These are phyloP conservation scores for Globisporangium iwayamae DNA, from an alignment of 352 stramenopile genomes.

Conservation along the genomic window DNA sequence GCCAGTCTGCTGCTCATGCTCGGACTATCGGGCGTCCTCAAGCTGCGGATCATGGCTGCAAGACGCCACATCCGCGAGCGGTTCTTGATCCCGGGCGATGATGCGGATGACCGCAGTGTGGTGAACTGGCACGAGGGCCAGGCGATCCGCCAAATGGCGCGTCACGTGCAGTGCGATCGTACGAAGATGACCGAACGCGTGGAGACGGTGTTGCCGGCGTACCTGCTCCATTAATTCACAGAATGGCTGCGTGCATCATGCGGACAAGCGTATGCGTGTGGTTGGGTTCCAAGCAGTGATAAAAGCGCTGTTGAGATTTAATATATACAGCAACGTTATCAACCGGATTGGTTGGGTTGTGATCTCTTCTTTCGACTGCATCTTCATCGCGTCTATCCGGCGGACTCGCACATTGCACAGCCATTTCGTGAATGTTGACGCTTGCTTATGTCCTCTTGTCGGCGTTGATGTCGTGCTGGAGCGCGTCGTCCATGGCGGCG, in stretches of 20 bases:
- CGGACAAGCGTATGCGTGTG: no score
- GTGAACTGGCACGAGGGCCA: not conserved
- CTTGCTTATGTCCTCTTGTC: not conserved
- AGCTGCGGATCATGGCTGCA: not conserved
- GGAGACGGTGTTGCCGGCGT: not conserved
- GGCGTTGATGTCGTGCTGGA: conserved; percentile 10
- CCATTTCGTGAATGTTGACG: not conserved
- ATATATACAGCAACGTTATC: no score
- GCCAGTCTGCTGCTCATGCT: not conserved
- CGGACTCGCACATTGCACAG: no score
- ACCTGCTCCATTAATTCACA: not conserved
- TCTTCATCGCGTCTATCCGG: no score
- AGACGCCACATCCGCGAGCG: conserved; percentile 1
- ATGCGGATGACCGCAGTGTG: not conserved
- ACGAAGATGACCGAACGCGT: not conserved
- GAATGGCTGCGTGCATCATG: no score
- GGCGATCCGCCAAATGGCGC: conserved; percentile 2
- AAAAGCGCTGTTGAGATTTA: no score
- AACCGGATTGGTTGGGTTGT: no score
- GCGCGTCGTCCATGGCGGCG: conserved; percentile 16
- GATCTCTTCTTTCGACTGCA: no score
- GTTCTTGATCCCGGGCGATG: not conserved
- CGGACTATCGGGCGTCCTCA: not conserved
- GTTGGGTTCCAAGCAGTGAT: not conserved
- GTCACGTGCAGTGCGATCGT: not conserved